Evolutionary conservation across 2,329 filamentous ascomycete species (phyloP), one percentile per base, ranked within the genome.

Genomic region (Fusarium torreyae): DNA sequence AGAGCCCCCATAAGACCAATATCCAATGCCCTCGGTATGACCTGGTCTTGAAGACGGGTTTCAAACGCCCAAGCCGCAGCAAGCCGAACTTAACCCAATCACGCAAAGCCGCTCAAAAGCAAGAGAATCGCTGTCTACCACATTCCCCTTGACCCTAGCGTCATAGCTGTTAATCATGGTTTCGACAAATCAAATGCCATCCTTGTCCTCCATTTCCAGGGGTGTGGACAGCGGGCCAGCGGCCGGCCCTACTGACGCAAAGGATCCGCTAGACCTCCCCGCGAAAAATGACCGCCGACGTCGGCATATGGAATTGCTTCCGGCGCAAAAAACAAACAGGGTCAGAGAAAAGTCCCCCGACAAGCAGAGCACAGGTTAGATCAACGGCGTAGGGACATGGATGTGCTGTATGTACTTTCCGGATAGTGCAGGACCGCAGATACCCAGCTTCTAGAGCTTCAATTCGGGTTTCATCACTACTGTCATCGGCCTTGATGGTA

Each of bases 261-360:
- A 69, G 34, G 66, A 54, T 49, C 49, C 52, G 49, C 50, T 15
- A 58, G 48, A 40, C 43, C 46, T 61, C 65, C 70, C 65, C 64
- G 64, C 57, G 56, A 70, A 61, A 63, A 68, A 68, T 38, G 54
- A 26, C 55, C 69, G 72, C 72, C 72, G 72, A 74, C 56, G 61
- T 74, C 72, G 72, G 72, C 72, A 70, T 49, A 44, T 57, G 18
- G 39, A 49, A 54, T 31, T 63, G 50, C 62, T 70, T 52, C 49
- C 52, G 50, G 43, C 33, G 36, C 42, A 66, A 48, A 60, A 61
- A 69, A n/a, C 44, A 50, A 36, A 51, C 28, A 31, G 28, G 28
- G 28, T 13, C 28, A 31, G 28, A 31, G 10, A 57, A 50, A 58
- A 63, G 53, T 55, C 39, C 40, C 46, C 28, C 33, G 20, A 17